Evolutionary conservation across 2,329 filamentous ascomycete genomes (phyloP), one percentile per base, ranked within the genome.

Genomic region (Aquanectria penicillioides): DNA sequence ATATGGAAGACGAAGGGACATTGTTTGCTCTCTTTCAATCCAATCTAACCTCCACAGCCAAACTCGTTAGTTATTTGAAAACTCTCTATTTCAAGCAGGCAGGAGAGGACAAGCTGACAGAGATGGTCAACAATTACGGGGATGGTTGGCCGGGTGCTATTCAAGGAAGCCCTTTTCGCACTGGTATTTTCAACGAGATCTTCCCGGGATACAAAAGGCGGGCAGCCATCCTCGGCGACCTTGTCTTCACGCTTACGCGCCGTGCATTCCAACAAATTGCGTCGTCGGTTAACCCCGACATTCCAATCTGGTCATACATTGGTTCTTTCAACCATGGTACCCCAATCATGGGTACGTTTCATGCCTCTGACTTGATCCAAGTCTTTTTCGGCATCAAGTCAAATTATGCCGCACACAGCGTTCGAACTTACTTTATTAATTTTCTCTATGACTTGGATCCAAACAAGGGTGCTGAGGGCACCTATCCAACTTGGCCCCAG

Each of bases 1-100:
- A 87, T 66, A 83, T 87, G 72, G 86, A 89, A 76, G 87, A 90
- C 68, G 88, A 90, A 70, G 86, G 86, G 7, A 88, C 87, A 0
- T 71, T 90, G 5, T 89, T 90, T 70, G 79, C 84, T 6, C 76
- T 89, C 13, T 81, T 83, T 64, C 85, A 86, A 50, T 66, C 72
- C 22, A 88, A 89, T 68, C 76, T 90, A 36, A 86, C 81, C 12
- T 88, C 82, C 2, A 83, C 77, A 1, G 75, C 73, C 0, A 73
- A 86, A 4, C 58, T 90, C 0, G 76, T 81, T 7, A 73, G 78
- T 3, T 90, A 90, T 66, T 69, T 90, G 23, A 67, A 73, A 1
- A 64, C 69, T 1, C 67, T 81, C 47, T 88, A 83, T 75, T 88
- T 87, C 76, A 25, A 38, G 71, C 78, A 48, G 67, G 78, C 48